Evolutionary conservation across 352 stramenopile species (phyloP).

Genomic region (Phytophthora aleatoria): DNA sequence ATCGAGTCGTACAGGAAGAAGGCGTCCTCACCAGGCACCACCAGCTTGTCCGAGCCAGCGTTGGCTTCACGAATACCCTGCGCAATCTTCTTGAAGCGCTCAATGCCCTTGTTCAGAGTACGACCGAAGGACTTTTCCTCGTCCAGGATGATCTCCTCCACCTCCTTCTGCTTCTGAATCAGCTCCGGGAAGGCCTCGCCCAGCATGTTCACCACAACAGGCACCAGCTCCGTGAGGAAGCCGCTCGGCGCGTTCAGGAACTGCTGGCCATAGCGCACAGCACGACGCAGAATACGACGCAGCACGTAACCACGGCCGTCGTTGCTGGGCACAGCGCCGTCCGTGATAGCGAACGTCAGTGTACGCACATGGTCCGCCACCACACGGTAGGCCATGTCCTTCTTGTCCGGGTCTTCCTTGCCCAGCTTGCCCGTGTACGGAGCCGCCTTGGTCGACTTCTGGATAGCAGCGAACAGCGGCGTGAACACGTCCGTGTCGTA

Average conservation of each 20-base stretch:
- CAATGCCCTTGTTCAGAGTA: constrained; percentile 95
- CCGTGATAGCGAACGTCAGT: constrained; percentile 97
- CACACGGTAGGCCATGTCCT: constrained; percentile 94
- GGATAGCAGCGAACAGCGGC: constrained; percentile 95
- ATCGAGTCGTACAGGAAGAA: constrained; percentile 99
- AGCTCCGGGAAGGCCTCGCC: constrained; percentile 97
- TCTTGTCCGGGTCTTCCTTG: constrained; percentile 88
- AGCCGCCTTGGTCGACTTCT: constrained; percentile 76
- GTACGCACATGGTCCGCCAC: constrained; percentile 98
- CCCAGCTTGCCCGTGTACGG: constrained; percentile 88
- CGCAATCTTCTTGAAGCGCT: constrained; percentile 91
- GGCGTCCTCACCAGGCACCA: constrained; percentile 94
- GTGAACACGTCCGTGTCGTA: constrained; percentile 99
- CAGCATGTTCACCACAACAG: constrained; percentile 94
- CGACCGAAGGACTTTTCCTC: constrained; percentile 96
- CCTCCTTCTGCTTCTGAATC: constrained; percentile 85
- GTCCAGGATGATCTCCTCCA: constrained; percentile 96
- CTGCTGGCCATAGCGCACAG: constrained; percentile 98
- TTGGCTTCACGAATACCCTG: constrained; percentile 69
- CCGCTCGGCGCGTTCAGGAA: constrained; percentile 95
- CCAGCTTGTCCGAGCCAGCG: constrained; percentile 52
- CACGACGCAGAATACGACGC: constrained; percentile 96
- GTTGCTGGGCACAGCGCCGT: constrained; percentile 97
- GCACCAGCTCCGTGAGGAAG: constrained; percentile 96
- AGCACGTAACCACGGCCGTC: constrained; percentile 99